phyloP scores from a whole-genome alignment of 2,329 filamentous ascomycete species.

The Sporothrix schenckii region DNA sequence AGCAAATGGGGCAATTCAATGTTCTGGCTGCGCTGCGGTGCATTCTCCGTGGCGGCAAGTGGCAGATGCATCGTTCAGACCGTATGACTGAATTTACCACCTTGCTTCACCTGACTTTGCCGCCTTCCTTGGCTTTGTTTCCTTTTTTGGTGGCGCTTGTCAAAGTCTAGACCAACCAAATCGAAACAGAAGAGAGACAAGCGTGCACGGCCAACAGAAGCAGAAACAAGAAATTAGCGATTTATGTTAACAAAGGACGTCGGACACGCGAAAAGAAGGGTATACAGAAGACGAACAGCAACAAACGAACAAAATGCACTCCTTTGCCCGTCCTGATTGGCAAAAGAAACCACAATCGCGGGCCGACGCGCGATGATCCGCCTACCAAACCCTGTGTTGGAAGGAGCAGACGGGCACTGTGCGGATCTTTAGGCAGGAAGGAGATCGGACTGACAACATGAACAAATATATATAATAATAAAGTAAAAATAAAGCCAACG shows the following conservation, averaged over 20 bases:
- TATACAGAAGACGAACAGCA: neutral
- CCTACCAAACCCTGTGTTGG: neutral
- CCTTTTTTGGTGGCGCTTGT: too few species aligned
- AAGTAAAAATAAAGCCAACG: neutral
- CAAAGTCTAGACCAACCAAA: neutral
- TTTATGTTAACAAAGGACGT: neutral
- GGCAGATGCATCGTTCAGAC: neutral
- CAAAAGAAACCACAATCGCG: slow-evolving; percentile 16
- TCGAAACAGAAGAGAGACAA: neutral
- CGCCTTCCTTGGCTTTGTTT: too few species aligned
- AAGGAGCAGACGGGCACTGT: neutral
- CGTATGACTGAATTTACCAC: too few species aligned
- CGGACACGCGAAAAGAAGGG: neutral
- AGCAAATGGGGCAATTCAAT: neutral
- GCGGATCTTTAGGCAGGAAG: too few species aligned
- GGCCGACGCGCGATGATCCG: slow-evolving; percentile 13
- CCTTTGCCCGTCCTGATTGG: neutral
- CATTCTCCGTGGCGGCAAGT: neutral
- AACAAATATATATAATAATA: neutral
- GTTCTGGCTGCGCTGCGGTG: neutral
- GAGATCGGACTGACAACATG: too few species aligned
- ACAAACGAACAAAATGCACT: neutral
- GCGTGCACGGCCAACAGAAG: neutral
- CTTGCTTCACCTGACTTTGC: too few species aligned
- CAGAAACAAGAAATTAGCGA: neutral